Percentiles rank a stretch among this genome's conserved stretches.
Evolutionary conservation across 1,284 basidiomycete species (phyloP).

Genomic region (Ustanciosporium gigantosporum): DNA sequence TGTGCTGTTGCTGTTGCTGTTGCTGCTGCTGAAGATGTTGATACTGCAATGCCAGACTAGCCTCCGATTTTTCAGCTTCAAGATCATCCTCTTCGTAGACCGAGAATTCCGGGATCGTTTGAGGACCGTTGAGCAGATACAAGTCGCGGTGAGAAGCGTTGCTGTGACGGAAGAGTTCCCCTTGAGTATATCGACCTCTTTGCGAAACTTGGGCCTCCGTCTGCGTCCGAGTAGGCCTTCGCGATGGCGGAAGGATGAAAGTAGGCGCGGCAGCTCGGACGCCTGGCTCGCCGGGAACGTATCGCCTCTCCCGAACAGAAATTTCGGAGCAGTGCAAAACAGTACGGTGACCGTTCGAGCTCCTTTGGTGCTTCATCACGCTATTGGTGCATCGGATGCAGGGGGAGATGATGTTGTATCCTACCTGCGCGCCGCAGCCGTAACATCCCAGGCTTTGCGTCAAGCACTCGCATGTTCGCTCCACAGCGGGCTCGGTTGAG

Average conservation of each 20-base stretch:
- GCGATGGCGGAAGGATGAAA: conserved; percentile 23
- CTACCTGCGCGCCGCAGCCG: conserved; percentile 73
- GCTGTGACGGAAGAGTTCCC: conserved; percentile 18
- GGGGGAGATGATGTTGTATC: conserved; percentile 53
- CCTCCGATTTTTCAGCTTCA: conserved; percentile 38
- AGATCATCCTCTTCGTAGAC: conserved; percentile 22
- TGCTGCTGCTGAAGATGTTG: conserved; percentile 11
- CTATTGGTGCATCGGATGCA: conserved; percentile 59
- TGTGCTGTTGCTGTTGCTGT: not conserved
- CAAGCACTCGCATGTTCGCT: conserved; percentile 71
- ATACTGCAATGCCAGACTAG: conserved; percentile 4
- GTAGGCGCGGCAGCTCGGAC: conserved; percentile 61
- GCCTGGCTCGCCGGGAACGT: conserved; percentile 72
- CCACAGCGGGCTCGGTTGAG: conserved; percentile 62
- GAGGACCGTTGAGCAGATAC: conserved; percentile 11
- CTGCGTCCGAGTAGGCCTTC: not conserved
- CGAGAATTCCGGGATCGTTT: not conserved
- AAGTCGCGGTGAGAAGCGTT: conserved; percentile 19
- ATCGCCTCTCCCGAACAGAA: conserved; percentile 71
- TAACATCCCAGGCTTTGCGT: conserved; percentile 79
- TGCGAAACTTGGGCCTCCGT: conserved; percentile 5
- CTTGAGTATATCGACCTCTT: conserved; percentile 1
- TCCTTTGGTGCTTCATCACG: conserved; percentile 64
- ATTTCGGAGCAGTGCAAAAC: conserved; percentile 83
- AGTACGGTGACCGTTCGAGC: conserved; percentile 78